These are phyloP conservation scores for Farysia itapuensis DNA, from an alignment of 1,284 basidiomycete genomes.

Conservation along the genomic window DNA sequence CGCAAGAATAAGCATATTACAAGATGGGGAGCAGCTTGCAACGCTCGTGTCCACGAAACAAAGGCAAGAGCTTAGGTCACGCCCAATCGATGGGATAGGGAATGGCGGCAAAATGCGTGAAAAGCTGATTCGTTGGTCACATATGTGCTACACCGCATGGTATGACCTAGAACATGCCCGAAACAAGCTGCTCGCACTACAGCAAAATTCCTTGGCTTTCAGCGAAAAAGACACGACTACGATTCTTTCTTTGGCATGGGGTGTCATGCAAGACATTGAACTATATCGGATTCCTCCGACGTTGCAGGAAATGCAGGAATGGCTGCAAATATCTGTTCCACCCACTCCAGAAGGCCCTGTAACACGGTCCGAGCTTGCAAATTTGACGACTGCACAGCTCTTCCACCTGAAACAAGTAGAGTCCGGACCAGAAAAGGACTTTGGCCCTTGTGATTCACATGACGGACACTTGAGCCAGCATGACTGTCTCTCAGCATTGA, in stretches of 20 bases:
- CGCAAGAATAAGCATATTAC: slow-evolving; percentile 1
- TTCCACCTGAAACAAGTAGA: not conserved
- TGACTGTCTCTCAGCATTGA: too few relatives aligned
- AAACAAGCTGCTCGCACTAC: not conserved
- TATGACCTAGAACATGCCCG: not conserved
- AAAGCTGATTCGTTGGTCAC: slow-evolving; percentile 13
- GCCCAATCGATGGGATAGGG: too few relatives aligned
- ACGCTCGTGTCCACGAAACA: slow-evolving; percentile 8
- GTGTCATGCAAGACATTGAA: slow-evolving; percentile 3
- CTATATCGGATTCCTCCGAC: slow-evolving; percentile 1
- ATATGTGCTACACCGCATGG: slow-evolving; percentile 1
- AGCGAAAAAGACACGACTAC: not conserved
- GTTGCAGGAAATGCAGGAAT: slow-evolving; percentile 9
- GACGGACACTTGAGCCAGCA: too few relatives aligned
- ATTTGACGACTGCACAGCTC: too few relatives aligned
- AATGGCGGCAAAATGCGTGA: too few relatives aligned
- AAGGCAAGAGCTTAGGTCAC: not conserved
- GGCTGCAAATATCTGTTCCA: too few relatives aligned
- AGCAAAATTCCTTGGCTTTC: not conserved
- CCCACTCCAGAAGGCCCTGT: too few relatives aligned
- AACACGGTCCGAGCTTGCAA: too few relatives aligned
- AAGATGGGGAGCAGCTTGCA: slow-evolving; percentile 13
- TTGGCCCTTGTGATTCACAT: too few relatives aligned
- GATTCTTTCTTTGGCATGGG: not conserved
- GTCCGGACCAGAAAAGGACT: too few relatives aligned